Evolutionary conservation across 2,329 filamentous ascomycete species (phyloP), one percentile per base, ranked within the genome.

Genomic region (Ceratocystiopsis minuta): DNA sequence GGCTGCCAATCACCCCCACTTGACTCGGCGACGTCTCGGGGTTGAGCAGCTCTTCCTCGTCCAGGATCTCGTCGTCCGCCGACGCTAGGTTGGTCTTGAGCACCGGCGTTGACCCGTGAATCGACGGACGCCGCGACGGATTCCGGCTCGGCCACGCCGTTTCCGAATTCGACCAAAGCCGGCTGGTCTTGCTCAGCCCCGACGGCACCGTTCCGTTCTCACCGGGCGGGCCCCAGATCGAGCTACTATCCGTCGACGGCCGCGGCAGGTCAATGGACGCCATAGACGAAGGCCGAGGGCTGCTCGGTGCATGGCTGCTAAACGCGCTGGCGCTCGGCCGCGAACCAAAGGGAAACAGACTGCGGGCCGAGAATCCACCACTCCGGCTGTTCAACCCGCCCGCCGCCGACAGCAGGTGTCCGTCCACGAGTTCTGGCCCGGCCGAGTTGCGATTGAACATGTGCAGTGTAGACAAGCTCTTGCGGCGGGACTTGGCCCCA

Each of bases 1-100:
- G 76, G 38, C 84, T 92, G 18, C 88, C 88, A 49, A 96, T 95
- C 1, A 79, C 70, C 17, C 75, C 75, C 3, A 79, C 69, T 37
- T 75, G 67, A 42, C 68, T 72, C 6, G 70, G 68, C 13, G 68
- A 66, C 4, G 63, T 61, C 46, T 69, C 62, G 1, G 66, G 65
- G 40, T 72, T 62, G 2, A 69, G 56, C 13, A 72, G 54, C 33
- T 70, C 73, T 3, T 68, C 59, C n/a, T 72, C 66, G 42, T 73
- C 67, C 17, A 79, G 56, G 33, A 78, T 77, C 47, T 75, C 74
- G 50, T 79, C 75, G 28, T 79, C 73, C 0, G 72, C 73, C 13
- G 72, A 75, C 12, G 72, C 72, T 16, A 78, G 58, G 1, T 70
- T 75, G 3, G 74, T 76, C 45, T 74, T 68, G 16, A 76, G 56